Base-by-base conservation (phyloP, 768 basidiomycete species). In the Candolleomyces aberdarensis region DNA sequence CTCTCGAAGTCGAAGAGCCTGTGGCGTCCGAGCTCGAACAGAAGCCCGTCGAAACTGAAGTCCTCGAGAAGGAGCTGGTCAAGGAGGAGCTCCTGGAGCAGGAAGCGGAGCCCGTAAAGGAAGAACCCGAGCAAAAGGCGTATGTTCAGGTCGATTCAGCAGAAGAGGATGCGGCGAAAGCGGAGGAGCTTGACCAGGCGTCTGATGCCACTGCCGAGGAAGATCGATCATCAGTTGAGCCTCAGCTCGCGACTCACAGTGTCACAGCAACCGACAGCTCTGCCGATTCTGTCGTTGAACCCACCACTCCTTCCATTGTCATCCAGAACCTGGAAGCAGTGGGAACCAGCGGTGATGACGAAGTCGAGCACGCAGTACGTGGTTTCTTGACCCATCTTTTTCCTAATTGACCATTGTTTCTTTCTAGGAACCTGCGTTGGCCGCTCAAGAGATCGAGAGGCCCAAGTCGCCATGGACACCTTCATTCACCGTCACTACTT, bases 381-480 rank as follows among this genome's bases (percentile, higher is more conserved):
- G n/a, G 31, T 6, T 6, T 20, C 5, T 17, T 6, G 1, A 36
- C 36, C 36, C 36, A 36, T 36, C 36, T 2, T 48, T 13, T 41
- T 49, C 29, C 17, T 47, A 22, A 46, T 10, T 46, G 43, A 31
- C 10, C 47, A n/a, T 31, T n/a, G 3, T 20, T 14, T 14, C 20
- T 13, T 20, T n/a, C 15, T 41, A 50, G 5, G 50, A 13, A 26
- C 7, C 6, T 14, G 58, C 52, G 5, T 48, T 58, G 7, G 26
- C 51, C 44, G 14, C 50, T 9, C 48, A 22, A 15, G 13, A 36
- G n/a, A 74, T 75, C 14, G 80, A 81, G 53, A 71, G 77, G 41
- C 80, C 80, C 20, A 81, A 80, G 63, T 81, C 80, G 15, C 81
- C 81, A 31, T 83, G 79, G 80, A 78, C 76, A 14, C 78, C 82